Base-by-base conservation (phyloP, 768 basidiomycete genomes). In the Mrakia gelida region DNA sequence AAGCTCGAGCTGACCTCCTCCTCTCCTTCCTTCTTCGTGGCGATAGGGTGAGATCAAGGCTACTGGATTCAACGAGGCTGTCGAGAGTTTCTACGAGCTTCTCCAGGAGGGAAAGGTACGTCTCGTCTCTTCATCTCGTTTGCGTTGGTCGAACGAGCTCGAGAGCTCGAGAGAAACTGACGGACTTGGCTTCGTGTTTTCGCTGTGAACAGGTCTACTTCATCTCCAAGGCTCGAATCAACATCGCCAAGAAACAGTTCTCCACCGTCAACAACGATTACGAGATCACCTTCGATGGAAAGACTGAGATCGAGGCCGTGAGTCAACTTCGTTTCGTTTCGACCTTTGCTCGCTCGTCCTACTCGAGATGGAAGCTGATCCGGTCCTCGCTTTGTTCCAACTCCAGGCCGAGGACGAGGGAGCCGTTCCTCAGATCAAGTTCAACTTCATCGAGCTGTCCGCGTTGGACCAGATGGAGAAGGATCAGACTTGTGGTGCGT, bases 221-320 rank as follows among this genome's bases (percentile, higher is more conserved):
- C 82, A 87, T 98, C 75, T 94, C 94, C 0, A 92, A 91, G 83
- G 97, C 92, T 8, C 89, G 93, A 71, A 91, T 98, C 82, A 93
- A 94, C 82, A 90, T 98, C 21, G 96, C 95, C 45, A 98, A 97
- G 87, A 98, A 95, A 86, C 95, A 97, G 85, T 99, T 96, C 84
- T 92, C 89, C 49, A 94, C 92, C 82, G 85, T 96, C 71, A 86
- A 88, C 80, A 97, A 95, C 82, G 95, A 98, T 82, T 98, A 98
- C 82, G 95, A 98, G 83, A 89, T 99, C 80, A 87, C 86, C 71
- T 87, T 99, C n/a, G 93, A 95, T 80, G 89, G 88, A 79, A 87
- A 89, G 76, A 94, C 94, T 0, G 92, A 92, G 79, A 87, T 98
- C 30, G 91, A 93, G 83, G 92, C 94, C 87, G 86, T 93, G 76